Base-by-base conservation (phyloP, 2,329 filamentous ascomycete genomes). In the Meredithiella fracta region DNA sequence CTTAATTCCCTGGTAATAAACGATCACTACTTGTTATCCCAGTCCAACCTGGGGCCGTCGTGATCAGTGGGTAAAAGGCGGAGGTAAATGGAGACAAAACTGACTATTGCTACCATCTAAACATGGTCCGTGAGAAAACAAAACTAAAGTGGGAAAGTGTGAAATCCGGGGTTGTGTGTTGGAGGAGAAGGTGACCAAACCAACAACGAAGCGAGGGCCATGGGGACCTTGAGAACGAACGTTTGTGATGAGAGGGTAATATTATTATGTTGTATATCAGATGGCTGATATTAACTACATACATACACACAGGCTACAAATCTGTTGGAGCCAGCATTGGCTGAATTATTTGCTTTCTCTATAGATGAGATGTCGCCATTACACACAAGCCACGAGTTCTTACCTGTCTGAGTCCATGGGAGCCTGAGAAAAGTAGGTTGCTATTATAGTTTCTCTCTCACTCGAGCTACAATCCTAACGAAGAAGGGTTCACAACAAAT, bases 81-180 rank as follows among this genome's bases (percentile, higher is more conserved):
- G 42, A 54, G 37, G 49, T 14, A 22, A 20, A 53, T 22, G 15
- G 22, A 55, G 40, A 57, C 26, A 38, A 31, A 49, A 53, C 37
- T 42, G 42, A 26, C 5, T 34, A 11, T 11, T 34, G 29, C 11
- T 34, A 53, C 51, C 25, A 42, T 8, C 51, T 53, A 37, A 23
- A 23, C 15, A 56, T 20, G 20, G 17, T 40, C 7, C 17, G 26
- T n/a, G 14, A 20, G 20, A 51, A 55, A 40, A 40, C 23, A 26
- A 51, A 20, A 56, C 17, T 8, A 47, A 51, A 44, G 40, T 23
- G 47, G 34, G 40, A 51, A 37, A 53, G 54, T 59, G 37, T 59
- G 47, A 58, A 58, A 58, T 58, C 56, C 47, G 51, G 56, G 56
- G 56, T 58, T 49, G 51, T 47, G 26, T 29, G 47, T 42, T 49